Evolutionary conservation across 768 basidiomycete species (phyloP), one percentile per base, ranked within the genome.

Genomic region (Tephrocybe sp.): DNA sequence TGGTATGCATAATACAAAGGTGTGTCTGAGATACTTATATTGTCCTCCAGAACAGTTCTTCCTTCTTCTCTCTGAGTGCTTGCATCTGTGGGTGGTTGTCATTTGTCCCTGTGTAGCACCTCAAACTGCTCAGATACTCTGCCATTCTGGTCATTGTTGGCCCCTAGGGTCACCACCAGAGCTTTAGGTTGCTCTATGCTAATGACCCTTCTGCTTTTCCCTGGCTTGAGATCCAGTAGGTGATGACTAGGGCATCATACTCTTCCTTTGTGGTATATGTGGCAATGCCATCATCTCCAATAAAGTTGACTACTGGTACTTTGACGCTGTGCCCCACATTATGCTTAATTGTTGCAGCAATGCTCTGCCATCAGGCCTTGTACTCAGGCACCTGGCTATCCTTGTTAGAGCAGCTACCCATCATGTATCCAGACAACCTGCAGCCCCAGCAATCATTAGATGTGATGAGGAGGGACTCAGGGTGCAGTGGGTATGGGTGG

Each of bases 401-500:
- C n/a, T 4, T 33, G 5, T 41, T 39, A 4, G 18, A 6, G 61
- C 65, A 7, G 21, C 25, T 14, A 30, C 62, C 60, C 2, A 58
- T 55, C 0, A 24, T 1, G 12, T 54, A 41, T 0, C 64, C 58
- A 1, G 14, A 15, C 2, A 17, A 3, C 3, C 50, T n/a, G 34
- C 50, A 51, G 3, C 15, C 32, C 42, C 58, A 65, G 47, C 67
- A 66, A 28, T 65, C 60, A 0, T 56, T 50, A 2, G 54, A 53
- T 0, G 42, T 55, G 4, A 66, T 49, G 1, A 59, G 50, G 50
- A 14, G 25, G 1, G 63, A 55, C 3, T 65, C 65, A 0, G 63
- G 65, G 0, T 36, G 49, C 0, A 66, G 58, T 1, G 66, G 65
- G 48, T 60, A 60, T 1, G 60, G 65, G 3, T 56, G 55, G 14